Conservation (phyloP, 345 rosid genomes). For the Eucalyptus shirleyi region DNA sequence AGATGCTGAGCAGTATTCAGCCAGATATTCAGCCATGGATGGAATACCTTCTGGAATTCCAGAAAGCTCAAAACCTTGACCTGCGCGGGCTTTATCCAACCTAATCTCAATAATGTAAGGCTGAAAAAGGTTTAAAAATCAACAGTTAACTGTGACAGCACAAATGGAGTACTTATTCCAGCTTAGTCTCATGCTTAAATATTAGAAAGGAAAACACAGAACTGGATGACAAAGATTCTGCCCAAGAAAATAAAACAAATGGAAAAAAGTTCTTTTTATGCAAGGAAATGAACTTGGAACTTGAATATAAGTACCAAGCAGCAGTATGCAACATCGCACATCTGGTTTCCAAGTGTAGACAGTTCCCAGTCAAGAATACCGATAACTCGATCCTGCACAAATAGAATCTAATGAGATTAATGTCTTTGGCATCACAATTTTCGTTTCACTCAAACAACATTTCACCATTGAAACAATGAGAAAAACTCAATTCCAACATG, state of each 20-base stretch:
- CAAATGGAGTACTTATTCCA: not conserved
- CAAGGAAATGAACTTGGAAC: not conserved
- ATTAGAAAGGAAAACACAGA: not conserved
- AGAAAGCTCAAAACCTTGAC: conserved; percentile 44
- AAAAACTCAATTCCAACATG: conserved; percentile 18
- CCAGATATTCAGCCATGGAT: conserved; percentile 69
- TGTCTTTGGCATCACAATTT: not conserved
- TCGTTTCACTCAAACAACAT: not conserved
- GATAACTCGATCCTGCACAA: conserved; percentile 78
- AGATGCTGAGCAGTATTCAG: conserved; percentile 65
- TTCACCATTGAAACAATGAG: conserved; percentile 12
- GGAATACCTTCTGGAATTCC: conserved; percentile 88
- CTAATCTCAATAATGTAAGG: conserved; percentile 31
- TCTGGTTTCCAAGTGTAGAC: conserved; percentile 94
- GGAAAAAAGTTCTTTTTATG: not conserved
- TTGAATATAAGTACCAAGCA: conserved; percentile 51
- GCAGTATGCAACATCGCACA: conserved; percentile 85
- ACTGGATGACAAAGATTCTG: not conserved
- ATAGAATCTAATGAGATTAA: not conserved
- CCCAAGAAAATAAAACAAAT: not conserved
- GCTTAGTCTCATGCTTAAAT: not conserved
- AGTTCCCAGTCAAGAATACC: conserved; percentile 96
- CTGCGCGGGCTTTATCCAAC: conserved; percentile 9
- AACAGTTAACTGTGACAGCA: not conserved
- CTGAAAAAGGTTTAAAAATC: conserved; percentile 18